Evolutionary conservation across 1,284 basidiomycete species (phyloP).

Genomic region (Puccinia horiana): DNA sequence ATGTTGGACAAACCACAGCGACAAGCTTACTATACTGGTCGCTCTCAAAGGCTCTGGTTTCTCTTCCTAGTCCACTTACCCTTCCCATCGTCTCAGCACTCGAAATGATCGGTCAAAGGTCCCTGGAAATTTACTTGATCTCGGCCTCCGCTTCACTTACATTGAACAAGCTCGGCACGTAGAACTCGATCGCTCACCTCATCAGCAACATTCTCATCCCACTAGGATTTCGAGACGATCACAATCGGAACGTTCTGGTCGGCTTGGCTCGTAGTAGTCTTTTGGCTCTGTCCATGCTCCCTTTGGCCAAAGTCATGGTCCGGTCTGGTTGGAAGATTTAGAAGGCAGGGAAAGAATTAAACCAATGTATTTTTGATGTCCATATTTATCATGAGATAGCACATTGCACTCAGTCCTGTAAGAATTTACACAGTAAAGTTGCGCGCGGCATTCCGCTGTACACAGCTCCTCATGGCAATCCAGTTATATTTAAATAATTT

Average conservation of each 20-base stretch:
- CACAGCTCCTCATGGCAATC: no score
- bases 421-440: no score
- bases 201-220: background rate
- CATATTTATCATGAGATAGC: no score
- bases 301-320: background rate
- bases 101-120: conserved; percentile 25
- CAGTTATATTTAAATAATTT: no score
- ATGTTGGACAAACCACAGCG: conserved; percentile 7
- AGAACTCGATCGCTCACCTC: background rate
- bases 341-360: background rate
- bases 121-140: conserved; percentile 40
- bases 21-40: conserved; percentile 27
- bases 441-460: no score
- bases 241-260: background rate
- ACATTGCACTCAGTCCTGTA: no score
- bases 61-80: background rate
- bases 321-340: conserved; percentile 18
- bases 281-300: conserved; percentile 15
- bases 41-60: background rate
- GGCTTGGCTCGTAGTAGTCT: conserved; percentile 15
- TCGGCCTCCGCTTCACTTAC: background rate
- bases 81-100: background rate
- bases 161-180: background rate
- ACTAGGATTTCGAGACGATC: background rate
- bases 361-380: no score